These are phyloP conservation scores for Tuber aestivum DNA, from an alignment of 495 filamentous ascomycete genomes.

Conservation along the genomic window DNA sequence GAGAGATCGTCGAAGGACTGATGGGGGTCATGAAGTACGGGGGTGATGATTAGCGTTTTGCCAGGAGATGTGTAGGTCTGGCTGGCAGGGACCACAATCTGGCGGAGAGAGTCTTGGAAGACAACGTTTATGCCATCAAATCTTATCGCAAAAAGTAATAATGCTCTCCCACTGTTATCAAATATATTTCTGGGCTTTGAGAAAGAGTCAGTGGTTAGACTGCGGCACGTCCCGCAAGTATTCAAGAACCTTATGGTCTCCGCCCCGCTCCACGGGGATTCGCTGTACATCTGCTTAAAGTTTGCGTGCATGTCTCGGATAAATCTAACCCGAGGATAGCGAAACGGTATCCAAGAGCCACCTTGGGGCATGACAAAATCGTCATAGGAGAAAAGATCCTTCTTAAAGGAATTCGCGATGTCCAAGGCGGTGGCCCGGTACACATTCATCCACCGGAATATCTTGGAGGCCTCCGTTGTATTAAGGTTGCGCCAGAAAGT, in stretches of 20 bases:
- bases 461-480: conserved; percentile 12
- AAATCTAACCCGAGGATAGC: not conserved
- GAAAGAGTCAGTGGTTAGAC: conserved; percentile 3
- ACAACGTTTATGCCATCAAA: conserved; percentile 6
- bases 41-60: conserved; percentile 18
- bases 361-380: conserved; percentile 6
- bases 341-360: conserved; percentile 4
- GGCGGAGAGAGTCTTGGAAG: conserved; percentile 26
- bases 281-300: not conserved
- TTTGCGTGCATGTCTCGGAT: not conserved
- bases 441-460: conserved; percentile 16
- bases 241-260: conserved; percentile 19
- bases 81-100: conserved; percentile 22
- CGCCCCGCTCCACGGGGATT: not conserved
- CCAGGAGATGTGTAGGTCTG: conserved; percentile 19
- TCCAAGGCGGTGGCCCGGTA: conserved; percentile 2
- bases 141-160: conserved; percentile 2
- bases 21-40: conserved; percentile 27
- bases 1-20: conserved; percentile 10
- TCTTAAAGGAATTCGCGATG: conserved; percentile 13
- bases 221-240: conserved; percentile 21
- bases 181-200: not conserved
- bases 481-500: conserved; percentile 24
- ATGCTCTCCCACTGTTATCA: not conserved
- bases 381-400: not conserved